Base-by-base conservation (phyloP, 2,329 filamentous ascomycete species). In the Chaetomiaceae sp. region DNA sequence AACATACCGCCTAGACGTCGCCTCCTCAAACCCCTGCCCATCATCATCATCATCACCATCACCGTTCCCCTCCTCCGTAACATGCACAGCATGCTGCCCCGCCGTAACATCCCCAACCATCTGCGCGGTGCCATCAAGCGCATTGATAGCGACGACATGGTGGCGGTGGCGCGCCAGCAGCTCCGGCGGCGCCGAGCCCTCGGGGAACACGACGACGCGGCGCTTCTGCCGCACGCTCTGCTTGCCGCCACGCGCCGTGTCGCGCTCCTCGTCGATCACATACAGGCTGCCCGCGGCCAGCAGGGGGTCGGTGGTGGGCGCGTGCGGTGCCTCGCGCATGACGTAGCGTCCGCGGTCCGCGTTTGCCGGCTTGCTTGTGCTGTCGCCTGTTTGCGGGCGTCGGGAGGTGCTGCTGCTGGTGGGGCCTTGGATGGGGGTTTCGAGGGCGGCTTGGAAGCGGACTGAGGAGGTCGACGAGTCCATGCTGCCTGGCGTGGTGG, bases 201-300 rank as follows among this genome's bases (percentile, higher is more conserved):
- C 60, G 31, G 55, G 44, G 30, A 62, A 62, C 9, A 62, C 60
- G 10, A 60, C 58, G 10, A 60, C 60, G n/a, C 59, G 57, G 5
- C 55, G 53, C 31, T 60, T 60, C 34, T 40, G 39, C 10, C 43
- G 33, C 40, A 4, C 47, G 46, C 13, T 49, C 56, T 8, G 48
- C 39, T 5, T n/a, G n/a, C n/a, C n/a, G n/a, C 41, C 53, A 4
- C 42, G 14, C 7, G 43, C 50, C 9, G 38, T 46, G 13, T 55
- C 45, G 16, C 49, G 49, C 35, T 55, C 53, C 43, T 60, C 57
- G 35, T 59, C 59, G 17, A 60, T 55, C 16, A 59, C 55, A 35
- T 62, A 62, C 12, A 59, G 52, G 35, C 54, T 60, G 12, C 60
- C 60, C 0, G 55, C 49, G 1, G 58, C 60, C 6, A 62, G 56